phyloP scores from a whole-genome alignment of 2,329 filamentous ascomycete species.

The Aspergillus sp. region DNA sequence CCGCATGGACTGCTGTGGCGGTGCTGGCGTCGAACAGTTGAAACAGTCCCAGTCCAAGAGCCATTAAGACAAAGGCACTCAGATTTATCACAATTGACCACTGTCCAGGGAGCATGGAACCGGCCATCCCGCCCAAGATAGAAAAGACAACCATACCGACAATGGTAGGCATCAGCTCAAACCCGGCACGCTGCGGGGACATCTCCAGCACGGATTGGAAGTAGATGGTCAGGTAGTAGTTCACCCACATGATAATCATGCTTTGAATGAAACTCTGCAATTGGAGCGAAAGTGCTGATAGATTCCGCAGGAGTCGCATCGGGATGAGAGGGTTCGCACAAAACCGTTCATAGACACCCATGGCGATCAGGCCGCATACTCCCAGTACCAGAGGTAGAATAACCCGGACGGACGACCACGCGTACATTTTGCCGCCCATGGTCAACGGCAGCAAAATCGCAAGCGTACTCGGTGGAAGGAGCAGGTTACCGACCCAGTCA shows the following conservation, averaged over 20 bases:
- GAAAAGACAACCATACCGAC: background rate
- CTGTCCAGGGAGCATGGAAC: background rate
- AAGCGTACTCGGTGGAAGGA: conserved; percentile 10
- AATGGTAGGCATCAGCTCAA: background rate
- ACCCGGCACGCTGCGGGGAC: background rate
- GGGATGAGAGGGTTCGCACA: background rate
- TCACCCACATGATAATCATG: background rate
- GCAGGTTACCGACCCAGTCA: conserved; percentile 13
- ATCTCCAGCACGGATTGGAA: background rate
- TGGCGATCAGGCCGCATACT: conserved; percentile 29
- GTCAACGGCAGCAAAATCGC: conserved; percentile 11
- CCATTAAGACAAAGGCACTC: background rate
- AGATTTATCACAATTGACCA: background rate
- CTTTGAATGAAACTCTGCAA: background rate
- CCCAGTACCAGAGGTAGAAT: conserved; percentile 58
- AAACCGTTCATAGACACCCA: background rate
- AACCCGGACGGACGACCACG: conserved; percentile 57
- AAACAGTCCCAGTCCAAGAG: background rate
- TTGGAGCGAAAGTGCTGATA: background rate
- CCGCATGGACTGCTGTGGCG: background rate
- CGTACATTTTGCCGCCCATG: conserved; percentile 19
- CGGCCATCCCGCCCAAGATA: background rate
- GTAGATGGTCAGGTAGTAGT: background rate
- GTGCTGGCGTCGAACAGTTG: background rate
- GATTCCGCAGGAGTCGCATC: background rate